Evolutionary conservation across 768 basidiomycete genomes (phyloP), one percentile per base, ranked within the genome.

Genomic region (Suillus cothurnatus): DNA sequence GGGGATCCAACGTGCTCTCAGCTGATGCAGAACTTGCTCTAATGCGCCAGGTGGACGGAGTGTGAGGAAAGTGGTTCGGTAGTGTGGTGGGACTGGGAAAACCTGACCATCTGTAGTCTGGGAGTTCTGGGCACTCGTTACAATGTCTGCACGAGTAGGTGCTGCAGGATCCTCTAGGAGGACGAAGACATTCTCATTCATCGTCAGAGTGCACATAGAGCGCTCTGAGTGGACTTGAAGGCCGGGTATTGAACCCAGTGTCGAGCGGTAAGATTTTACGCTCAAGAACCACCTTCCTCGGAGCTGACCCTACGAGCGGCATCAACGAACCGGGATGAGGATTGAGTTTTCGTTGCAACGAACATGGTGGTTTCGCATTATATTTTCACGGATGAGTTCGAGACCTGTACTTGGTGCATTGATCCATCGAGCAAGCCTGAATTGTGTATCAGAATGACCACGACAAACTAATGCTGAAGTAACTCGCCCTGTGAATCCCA

Each of bases 141-240:
- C 61, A 26, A 90, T 82, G 64, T 92, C 92, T 61, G 83, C 84
- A 65, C 87, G 84, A 41, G 82, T 85, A 1, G 91, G 92, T 12
- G 90, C 90, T 12, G 82, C 77, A 39, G 90, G 89, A 74, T 94
- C 92, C 70, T 93, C 92, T 31, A 93, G 78, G 7, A 88, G 82
- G 28, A 93, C 91, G 73, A 92, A 94, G 31, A 91, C 90, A 69
- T 90, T 89, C 53, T 93, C 86, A 64, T 88, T 86, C 89, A 93
- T 90, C 2, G 90, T 91, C 23, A 94, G 81, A 21, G 91, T 81
- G 69, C 85, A 90, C 86, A 94, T 91, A 1, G 85, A 84, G 36
- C 92, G 84, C 72, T 93, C 92, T 4, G 84, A 77, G 19, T 78
- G 79, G 31, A 85, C 69, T 52, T 85, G 80, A 57, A 83, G 69